A percentile compares a stretch with the other conserved stretches of the same genome.
phyloP scores from a whole-genome alignment of 2,329 filamentous ascomycete genomes.

The Talaromyces sp. region DNA sequence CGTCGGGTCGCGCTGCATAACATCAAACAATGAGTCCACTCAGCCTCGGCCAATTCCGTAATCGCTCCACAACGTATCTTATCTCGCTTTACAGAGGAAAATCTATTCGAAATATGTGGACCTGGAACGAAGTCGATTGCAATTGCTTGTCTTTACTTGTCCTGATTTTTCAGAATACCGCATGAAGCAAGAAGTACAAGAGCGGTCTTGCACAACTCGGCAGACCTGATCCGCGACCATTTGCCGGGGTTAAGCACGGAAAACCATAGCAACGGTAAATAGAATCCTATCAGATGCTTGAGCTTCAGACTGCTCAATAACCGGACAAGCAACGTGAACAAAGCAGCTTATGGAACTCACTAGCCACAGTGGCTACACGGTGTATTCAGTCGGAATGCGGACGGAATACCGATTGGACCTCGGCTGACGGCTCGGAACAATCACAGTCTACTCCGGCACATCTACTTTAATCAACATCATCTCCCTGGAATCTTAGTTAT shows the following conservation, averaged over 20 bases:
- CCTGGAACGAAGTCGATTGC: not conserved
- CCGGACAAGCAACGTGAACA: not conserved
- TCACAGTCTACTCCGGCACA: not conserved
- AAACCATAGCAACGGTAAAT: not conserved
- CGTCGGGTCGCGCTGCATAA: constrained; percentile 3
- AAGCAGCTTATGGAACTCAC: not conserved
- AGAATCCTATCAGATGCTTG: not conserved
- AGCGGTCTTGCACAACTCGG: not conserved
- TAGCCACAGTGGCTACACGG: not conserved
- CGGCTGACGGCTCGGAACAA: constrained; percentile 3
- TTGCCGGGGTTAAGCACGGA: not conserved
- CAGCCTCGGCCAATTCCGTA: constrained; percentile 12
- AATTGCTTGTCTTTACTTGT: not conserved
- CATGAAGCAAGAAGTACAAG: not conserved
- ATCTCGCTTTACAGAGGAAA: not conserved
- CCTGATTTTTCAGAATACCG: not conserved
- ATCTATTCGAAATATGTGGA: not conserved
- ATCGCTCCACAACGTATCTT: constrained; percentile 2
- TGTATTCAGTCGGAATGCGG: not conserved
- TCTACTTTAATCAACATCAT: not conserved
- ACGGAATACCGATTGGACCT: constrained; percentile 5
- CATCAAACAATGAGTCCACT: not conserved
- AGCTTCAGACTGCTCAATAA: not conserved
- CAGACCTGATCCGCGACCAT: not conserved
- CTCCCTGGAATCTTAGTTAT: not conserved